phyloP scores from a whole-genome alignment of 2,329 filamentous ascomycete species.

The Neofusicoccum ribis region DNA sequence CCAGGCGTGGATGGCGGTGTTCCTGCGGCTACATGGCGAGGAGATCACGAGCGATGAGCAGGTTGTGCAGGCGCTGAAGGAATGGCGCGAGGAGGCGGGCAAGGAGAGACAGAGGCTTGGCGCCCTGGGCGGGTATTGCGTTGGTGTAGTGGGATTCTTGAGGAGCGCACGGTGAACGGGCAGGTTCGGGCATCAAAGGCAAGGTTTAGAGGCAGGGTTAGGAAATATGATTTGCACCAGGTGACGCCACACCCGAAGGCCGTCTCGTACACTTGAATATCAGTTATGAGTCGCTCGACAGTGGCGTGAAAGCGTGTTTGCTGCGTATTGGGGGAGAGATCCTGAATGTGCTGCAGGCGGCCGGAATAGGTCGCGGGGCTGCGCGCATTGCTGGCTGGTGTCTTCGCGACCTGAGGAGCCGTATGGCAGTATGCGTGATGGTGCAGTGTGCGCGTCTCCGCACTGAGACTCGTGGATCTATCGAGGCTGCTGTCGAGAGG shows the following conservation, averaged over 20 bases:
- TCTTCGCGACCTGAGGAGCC: not conserved
- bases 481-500: not conserved
- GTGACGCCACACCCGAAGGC: constrained; percentile 6
- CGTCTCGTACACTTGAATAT: not conserved
- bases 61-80: constrained; percentile 60
- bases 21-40: constrained; percentile 75
- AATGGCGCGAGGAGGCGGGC: constrained; percentile 73
- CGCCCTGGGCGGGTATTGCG: constrained; percentile 80
- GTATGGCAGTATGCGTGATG: not conserved
- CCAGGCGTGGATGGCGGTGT: constrained; percentile 97
- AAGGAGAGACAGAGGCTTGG: constrained; percentile 70
- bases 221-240: not conserved
- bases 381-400: not conserved
- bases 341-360: not conserved
- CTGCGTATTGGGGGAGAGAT: not conserved
- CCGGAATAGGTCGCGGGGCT: not conserved
- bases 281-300: not conserved
- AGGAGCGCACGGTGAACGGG: constrained; percentile 46
- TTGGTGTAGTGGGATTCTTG: constrained; percentile 81
- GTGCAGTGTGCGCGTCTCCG: not conserved
- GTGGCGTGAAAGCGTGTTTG: constrained; percentile 14
- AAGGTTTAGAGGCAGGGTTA: constrained; percentile 6
- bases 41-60: constrained; percentile 44
- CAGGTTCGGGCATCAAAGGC: constrained; percentile 1
- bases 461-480: no score